Base-by-base conservation (phyloP, 768 basidiomycete species). In the Crucibulum laeve region DNA sequence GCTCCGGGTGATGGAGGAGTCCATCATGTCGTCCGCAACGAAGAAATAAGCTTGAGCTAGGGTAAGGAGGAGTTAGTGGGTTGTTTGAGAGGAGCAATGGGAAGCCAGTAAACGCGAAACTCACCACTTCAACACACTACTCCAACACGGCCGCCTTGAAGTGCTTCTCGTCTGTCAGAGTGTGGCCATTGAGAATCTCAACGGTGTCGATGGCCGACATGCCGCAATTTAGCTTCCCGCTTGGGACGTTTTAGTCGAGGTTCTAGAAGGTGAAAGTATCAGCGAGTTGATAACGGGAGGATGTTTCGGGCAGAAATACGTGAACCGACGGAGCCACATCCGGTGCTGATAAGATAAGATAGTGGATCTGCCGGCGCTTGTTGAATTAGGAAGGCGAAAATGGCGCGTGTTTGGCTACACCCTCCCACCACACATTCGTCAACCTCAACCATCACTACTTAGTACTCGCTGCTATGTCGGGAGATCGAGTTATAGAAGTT, bases 1-100 rank as follows among this genome's bases (percentile, higher is more conserved):
- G 7, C 95, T 85, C 19, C 95, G 86, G 8, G 95, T 97, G 53
- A 98, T 85, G 37, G 88, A 91, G 15, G 76, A 63, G 60, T 99
- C 95, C 96, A 99, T 99, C 56, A 98, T 93, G 64, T 98, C 95
- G 65, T 99, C 91, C 3, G 91, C 79, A 44, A 96, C 91, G 44
- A 98, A 81, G 84, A 98, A 97, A 68, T 86, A 96, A 0, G 92
- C 93, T 84, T 98, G 95, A 99, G 79, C 91, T 95, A 55, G 5
- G 18, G 13, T 42, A 25, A n/a, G n/a, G n/a, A n/a, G n/a, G n/a
- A n/a, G n/a, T n/a, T 11, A 21, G 34, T 36, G 42, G 24, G n/a
- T 32, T 14, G 24, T 40, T 19, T 35, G 19, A 6, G 23, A 14
- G 10, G 8, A 24, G 22, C 37, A 21, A 18, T 11, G 11, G 19